Percentiles rank a stretch among this genome's conserved stretches.
These are phyloP conservation scores for Pyrus hybrid DNA, from an alignment of 331 rosid genomes.

Conservation along the genomic window DNA sequence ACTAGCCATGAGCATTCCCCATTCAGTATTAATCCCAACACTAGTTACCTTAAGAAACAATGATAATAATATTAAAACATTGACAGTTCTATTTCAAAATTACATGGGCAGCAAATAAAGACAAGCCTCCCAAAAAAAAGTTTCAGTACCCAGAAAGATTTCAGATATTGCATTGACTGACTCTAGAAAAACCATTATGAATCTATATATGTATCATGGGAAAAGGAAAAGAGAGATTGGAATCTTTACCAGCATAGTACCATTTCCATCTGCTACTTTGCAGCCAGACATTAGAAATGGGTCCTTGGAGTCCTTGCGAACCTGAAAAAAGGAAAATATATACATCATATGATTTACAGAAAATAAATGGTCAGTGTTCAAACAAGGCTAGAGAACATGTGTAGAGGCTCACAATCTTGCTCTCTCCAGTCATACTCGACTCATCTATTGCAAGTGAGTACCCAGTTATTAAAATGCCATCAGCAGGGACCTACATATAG, in stretches of 20 bases:
- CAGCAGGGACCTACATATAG: conserved; percentile 79
- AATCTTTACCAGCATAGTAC: conserved; percentile 77
- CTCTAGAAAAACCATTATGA: not conserved
- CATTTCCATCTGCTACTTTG: conserved; percentile 97
- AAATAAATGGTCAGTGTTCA: not conserved
- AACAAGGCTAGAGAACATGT: conserved; percentile 1
- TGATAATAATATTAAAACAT: not conserved
- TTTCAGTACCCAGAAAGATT: not conserved
- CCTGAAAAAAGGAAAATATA: conserved; percentile 33
- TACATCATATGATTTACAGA: not conserved
- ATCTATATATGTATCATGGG: no score
- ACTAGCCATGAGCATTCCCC: conserved; percentile 99
- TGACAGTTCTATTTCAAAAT: not conserved
- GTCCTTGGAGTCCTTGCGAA: conserved; percentile 55
- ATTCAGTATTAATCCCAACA: conserved; percentile 89
- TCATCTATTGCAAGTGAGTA: conserved; percentile 92
- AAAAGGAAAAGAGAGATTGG: not conserved
- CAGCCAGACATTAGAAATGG: conserved; percentile 98
- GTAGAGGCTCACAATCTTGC: conserved; percentile 70
- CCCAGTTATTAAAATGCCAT: conserved; percentile 75
- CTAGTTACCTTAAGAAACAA: conserved; percentile 46
- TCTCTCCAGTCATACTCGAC: conserved; percentile 99
- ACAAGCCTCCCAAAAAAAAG: not conserved
- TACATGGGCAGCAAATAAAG: not conserved
- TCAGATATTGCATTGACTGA: no score